These are phyloP conservation scores for Cystobasidium ongulense DNA, from an alignment of 768 basidiomycete genomes.

Conservation along the genomic window DNA sequence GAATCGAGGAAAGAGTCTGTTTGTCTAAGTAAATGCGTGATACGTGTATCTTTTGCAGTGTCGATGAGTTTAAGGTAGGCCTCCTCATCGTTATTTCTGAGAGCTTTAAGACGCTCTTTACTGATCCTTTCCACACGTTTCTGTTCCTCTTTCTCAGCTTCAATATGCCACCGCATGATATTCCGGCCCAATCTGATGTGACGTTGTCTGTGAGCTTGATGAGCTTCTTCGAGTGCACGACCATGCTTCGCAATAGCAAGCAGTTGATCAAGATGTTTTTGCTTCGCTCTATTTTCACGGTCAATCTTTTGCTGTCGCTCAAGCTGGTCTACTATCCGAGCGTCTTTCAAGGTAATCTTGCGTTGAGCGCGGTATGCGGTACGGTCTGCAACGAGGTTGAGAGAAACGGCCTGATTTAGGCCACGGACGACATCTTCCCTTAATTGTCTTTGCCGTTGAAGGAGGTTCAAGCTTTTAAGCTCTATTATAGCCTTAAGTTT, in stretches of 20 bases:
- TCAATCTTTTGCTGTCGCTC: conserved; percentile 87
- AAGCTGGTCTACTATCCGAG: conserved; percentile 74
- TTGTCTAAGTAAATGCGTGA: conserved; percentile 87
- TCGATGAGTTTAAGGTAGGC: conserved; percentile 99
- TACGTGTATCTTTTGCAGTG: conserved; percentile 96
- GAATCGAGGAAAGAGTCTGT: conserved; percentile 93
- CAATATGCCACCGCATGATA: conserved; percentile 72
- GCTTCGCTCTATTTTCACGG: conserved; percentile 85
- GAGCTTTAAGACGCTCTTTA: conserved; percentile 94
- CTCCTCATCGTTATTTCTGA: conserved; percentile 97
- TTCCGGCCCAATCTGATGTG: conserved; percentile 64
- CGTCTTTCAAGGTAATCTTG: conserved; percentile 79
- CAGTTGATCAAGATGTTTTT: conserved; percentile 92
- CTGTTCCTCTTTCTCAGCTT: conserved; percentile 96
- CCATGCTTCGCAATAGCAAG: conserved; percentile 76
- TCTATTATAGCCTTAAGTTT: conserved; percentile 87
- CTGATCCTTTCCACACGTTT: conserved; percentile 88
- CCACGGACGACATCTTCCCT: conserved; percentile 78
- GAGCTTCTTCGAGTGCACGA: conserved; percentile 60
- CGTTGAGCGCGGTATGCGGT: conserved; percentile 78
- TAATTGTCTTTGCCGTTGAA: conserved; percentile 80
- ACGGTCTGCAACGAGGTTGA: conserved; percentile 70
- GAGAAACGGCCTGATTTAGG: conserved; percentile 72
- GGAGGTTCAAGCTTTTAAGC: conserved; percentile 74
- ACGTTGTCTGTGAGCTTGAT: conserved; percentile 51